Evolutionary conservation across 2,329 filamentous ascomycete genomes (phyloP), one percentile per base, ranked within the genome.

Genomic region (Penicillium olsonii): DNA sequence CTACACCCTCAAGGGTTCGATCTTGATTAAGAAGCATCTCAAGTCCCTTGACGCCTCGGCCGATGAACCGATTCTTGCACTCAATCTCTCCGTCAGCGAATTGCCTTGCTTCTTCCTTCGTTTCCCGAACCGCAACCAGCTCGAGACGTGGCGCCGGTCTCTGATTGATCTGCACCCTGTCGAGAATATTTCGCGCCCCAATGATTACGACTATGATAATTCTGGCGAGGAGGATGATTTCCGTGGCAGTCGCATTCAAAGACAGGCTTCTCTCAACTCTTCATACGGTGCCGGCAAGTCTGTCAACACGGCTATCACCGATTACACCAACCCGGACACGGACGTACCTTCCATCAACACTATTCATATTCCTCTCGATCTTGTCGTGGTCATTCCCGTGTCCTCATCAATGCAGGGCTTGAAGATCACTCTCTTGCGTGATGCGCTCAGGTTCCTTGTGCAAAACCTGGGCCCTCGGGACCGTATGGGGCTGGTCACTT

Each of bases 331-430:
- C 67, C 84, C 88, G 34, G 81, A 81, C 15, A 61, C 59, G 44
- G 73, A 71, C 68, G 44, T 63, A 53, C 73, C 54, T 39, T 75
- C 17, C 82, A 86, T 5, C 69, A 92, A 40, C 88, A 96, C 69
- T 0, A 73, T 95, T 24, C 94, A 99, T 67, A 90, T 97, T 14
- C 92, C 94, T 2, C 84, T 97, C 45, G 94, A 99, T 66, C 85
- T 99, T 24, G 92, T 99, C 0, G 90, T 97, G 0, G 94, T 99
- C 18, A 92, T 99, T 27, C 94, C 94, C 0, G 91, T 99, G 5
- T 97, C 94, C 0, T 95, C 92, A 1, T 97, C 94, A 0, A 99
- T 97, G 92, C 94, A 97, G 71, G 94, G 94, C n/a, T 83, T 99
- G 53, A 99, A 99, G 75, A 96, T 97, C 66, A 95, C 92, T 54